Base-by-base conservation (phyloP, 257 asterid species). In the Nicotiana knightiana region DNA sequence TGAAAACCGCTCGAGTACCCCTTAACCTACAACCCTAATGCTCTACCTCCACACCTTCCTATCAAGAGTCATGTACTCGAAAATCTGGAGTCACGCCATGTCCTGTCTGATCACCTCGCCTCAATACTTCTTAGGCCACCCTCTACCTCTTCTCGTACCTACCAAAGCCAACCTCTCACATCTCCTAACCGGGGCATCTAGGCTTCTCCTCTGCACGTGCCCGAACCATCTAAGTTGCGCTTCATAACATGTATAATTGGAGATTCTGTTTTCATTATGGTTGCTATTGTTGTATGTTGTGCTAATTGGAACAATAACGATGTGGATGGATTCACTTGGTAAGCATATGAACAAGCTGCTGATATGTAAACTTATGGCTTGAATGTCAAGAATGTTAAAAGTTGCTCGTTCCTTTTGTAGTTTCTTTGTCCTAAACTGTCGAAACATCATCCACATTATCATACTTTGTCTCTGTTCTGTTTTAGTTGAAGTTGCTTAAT, bases 401-500 rank as follows among this genome's bases (percentile, higher is more conserved):
- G 13, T 75, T 51, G 26, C 63, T 15, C 0, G 32, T 68, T 39
- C 21, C 35, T 68, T 67, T 75, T 51, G 62, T 73, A 51, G 80
- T 75, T 75, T n/a, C 63, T 26, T 51, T 51, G 63, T 28, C 46
- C 63, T 28, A 4, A 75, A 75, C 16, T 28, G 17, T 28, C 6
- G 1, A 15, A 24, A 13, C 48, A 75, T 75, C 26, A 6, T 75
- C 46, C 46, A 75, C 46, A 75, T 51, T 61, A 83, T 67, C 46
- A 51, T 26, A 28, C 32, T 24, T 33, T 55, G 13, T 78, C 17
- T 59, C 18, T 64, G 17, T 82, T 55, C 80, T 79, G 66, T 81
- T 86, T 83, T 89, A 95, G 99, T 87, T 93, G 82, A 87, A 90
- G 73, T 73, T 83, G 86, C 68, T 95, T 0, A 82, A 89, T 76